Base-by-base conservation (phyloP, 441 rosid species). In the Eruca vesicaria region DNA sequence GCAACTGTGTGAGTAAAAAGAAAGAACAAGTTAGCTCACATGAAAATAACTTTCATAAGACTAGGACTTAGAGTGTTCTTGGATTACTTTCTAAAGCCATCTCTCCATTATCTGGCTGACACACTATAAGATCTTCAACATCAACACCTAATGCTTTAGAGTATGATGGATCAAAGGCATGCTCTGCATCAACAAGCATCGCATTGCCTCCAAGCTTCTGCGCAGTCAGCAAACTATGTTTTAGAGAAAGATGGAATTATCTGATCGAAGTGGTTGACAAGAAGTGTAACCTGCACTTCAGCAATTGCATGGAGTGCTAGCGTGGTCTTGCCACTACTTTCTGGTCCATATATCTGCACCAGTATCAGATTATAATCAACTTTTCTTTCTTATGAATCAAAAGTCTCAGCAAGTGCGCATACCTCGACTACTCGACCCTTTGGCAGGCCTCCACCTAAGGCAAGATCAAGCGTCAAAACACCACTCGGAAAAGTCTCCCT, bases 161-260 rank as follows among this genome's bases (percentile, higher is more conserved):
- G 84, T 94, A 94, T 36, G 98, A 77, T 36, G 97, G 97, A 85
- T 94, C 98, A 86, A 94, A 94, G 78, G 98, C 98, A 78, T 94
- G 98, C 84, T 94, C 98, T 57, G 98, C 98, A 81, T 92, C 97
- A 80, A 94, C 97, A 82, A 92, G 98, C 97, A 92, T 94, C 10
- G 98, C 97, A 79, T 90, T 90, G 81, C 98, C 97, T 70, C 98
- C 98, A 68, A 85, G 85, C 77, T 85, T 94, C 98, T 94, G 95
- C 79, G 83, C 11, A 66, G 58, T 64, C 15, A 81, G 53, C 36
- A 80, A 43, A 73, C 41, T 78, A 80, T 63, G 57, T 38, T 41
- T 71, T 10, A 35, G 75, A 63, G 21, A 67, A 31, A 71, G 38
- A 26, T 23, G 41, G 12, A 14, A 53, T 52, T n/a, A 31, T 63